Evolutionary conservation across 176 grass and related monocot genomes (phyloP).

Genomic region (Rhynchospora tenuis): DNA sequence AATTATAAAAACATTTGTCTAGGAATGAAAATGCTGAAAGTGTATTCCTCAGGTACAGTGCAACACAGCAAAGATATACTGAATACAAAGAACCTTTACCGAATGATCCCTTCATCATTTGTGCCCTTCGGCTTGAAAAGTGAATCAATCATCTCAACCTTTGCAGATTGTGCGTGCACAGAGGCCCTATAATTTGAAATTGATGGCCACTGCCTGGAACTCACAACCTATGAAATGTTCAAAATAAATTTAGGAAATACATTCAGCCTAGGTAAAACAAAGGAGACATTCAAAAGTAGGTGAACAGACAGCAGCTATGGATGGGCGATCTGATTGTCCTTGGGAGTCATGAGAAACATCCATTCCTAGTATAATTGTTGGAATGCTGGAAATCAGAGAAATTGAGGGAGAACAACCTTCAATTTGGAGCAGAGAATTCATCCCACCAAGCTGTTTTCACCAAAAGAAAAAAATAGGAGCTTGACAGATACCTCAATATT

Average conservation of each 20-base stretch:
- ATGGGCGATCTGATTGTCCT: conserved; percentile 77
- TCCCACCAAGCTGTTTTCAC: conserved; percentile 61
- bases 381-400: conserved; percentile 53
- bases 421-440: conserved; percentile 64
- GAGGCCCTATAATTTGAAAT: conserved; percentile 86
- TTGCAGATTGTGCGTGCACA: conserved; percentile 69
- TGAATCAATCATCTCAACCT: conserved; percentile 83
- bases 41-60: not conserved
- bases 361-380: conserved; percentile 84
- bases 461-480: not conserved
- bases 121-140: conserved; percentile 56
- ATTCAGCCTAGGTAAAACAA: not conserved
- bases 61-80: not conserved
- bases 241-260: not conserved
- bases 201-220: conserved; percentile 81
- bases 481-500: not conserved
- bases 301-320: conserved; percentile 64
- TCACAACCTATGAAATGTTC: conserved; percentile 63
- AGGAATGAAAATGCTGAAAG: not conserved
- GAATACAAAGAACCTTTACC: conserved; percentile 17
- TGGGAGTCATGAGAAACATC: conserved; percentile 82
- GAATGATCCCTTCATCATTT: conserved; percentile 61
- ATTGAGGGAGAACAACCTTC: conserved; percentile 45
- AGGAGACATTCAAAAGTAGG: not conserved
- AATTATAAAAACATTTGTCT: not conserved